Evolutionary conservation across 2,329 filamentous ascomycete genomes (phyloP).

Genomic region (Colletotrichum gigasporum): DNA sequence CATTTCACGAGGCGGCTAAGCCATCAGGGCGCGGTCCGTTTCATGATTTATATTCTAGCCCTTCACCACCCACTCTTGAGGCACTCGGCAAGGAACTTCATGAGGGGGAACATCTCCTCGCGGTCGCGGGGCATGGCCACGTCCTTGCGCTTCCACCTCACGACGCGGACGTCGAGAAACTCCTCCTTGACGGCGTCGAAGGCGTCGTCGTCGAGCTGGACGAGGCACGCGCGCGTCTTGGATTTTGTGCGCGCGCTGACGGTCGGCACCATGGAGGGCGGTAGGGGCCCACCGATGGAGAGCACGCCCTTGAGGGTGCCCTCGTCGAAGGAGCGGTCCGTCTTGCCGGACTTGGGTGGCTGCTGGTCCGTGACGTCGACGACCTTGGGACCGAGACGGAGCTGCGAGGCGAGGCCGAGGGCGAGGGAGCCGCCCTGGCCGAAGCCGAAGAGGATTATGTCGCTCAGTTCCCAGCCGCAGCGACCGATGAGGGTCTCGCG

Average conservation of each 20-base stretch:
- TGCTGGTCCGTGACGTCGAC: constrained; percentile 42
- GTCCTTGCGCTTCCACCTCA: constrained; percentile 74
- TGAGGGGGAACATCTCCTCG: constrained; percentile 90
- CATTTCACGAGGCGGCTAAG: no score
- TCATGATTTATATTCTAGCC: not conserved
- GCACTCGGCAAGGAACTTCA: constrained; percentile 81
- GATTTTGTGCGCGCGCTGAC: constrained; percentile 60
- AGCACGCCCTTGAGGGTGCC: constrained; percentile 64
- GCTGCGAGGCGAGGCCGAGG: constrained; percentile 61
- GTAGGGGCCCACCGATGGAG: constrained; percentile 69
- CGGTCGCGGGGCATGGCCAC: constrained; percentile 85
- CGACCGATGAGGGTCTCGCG: constrained; percentile 58
- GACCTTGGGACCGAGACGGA: constrained; percentile 47
- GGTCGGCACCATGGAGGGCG: constrained; percentile 59
- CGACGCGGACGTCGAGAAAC: constrained; percentile 74
- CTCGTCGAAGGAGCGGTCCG: not conserved
- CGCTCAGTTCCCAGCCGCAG: constrained; percentile 67
- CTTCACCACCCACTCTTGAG: constrained; percentile 49
- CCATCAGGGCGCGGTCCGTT: no score
- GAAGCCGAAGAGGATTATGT: constrained; percentile 73
- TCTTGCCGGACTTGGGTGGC: not conserved
- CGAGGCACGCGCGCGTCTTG: constrained; percentile 70
- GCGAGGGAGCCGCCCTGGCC: constrained; percentile 74
- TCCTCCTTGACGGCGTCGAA: constrained; percentile 70
- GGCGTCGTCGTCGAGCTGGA: constrained; percentile 69